These are phyloP conservation scores for Yamadazyma endophytica DNA, from an alignment of 805 yeast species.

Conservation along the genomic window DNA sequence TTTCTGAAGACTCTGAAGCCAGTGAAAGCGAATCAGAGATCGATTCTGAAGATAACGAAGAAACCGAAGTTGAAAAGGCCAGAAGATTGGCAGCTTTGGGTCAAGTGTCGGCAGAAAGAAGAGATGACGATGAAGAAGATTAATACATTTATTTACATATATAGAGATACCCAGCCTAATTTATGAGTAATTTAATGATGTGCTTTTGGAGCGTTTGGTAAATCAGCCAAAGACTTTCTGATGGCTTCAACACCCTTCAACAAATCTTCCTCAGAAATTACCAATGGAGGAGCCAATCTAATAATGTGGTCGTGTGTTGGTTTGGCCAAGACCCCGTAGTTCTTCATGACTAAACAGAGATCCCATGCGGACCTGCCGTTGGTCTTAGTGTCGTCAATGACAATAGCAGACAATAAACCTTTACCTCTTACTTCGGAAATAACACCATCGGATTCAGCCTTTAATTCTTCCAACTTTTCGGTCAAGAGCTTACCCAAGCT, in stretches of 20 bases:
- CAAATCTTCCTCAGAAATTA: constrained; percentile 83
- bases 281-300: constrained; percentile 94
- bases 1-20: constrained; percentile 13
- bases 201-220: constrained; percentile 51
- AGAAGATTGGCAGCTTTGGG: constrained; percentile 62
- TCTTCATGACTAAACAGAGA: constrained; percentile 83
- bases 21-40: constrained; percentile 19
- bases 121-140: constrained; percentile 49
- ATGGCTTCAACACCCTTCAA: constrained; percentile 77
- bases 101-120: constrained; percentile 31
- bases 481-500: constrained; percentile 69
- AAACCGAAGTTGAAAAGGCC: constrained; percentile 62
- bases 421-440: constrained; percentile 71
- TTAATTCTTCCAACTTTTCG: constrained; percentile 50
- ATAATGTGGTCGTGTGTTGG: constrained; percentile 96
- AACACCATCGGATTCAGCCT: constrained; percentile 47
- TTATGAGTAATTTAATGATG: constrained; percentile 29
- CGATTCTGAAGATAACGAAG: constrained; percentile 30
- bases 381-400: constrained; percentile 78
- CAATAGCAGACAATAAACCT: constrained; percentile 88
- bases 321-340: constrained; percentile 86
- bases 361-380: constrained; percentile 96
- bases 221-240: constrained; percentile 48
- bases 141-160: constrained; percentile 5
- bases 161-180: constrained; percentile 1